Base-by-base conservation (phyloP, 139 green algal genomes). In the Haematococcus sp. region DNA sequence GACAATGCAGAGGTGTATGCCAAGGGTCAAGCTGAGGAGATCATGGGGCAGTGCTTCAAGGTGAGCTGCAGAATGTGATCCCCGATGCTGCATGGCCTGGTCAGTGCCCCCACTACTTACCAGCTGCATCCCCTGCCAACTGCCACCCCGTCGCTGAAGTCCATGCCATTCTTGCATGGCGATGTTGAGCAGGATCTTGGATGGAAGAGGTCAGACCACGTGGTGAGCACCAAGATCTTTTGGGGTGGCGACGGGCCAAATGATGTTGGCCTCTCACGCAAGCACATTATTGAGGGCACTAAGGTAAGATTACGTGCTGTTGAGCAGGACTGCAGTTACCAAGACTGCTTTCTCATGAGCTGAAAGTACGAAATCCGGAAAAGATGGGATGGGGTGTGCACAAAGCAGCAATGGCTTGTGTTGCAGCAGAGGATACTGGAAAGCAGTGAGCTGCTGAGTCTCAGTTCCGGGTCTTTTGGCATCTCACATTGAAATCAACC, bases 1-100 rank as follows among this genome's bases (percentile, higher is more conserved):
- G 88, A 97, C 84, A 95, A 93, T 65, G 92, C 92, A 2, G 92
- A 97, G 76, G 86, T 91, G 1, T 97, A 97, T 63, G 88, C 86
- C 4, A 66, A 78, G 19, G 93, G 89, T 1, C 64, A 93, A 54
- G 84, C 91, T 1, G 92, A 97, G 73, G 60, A 80, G 23, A 85
- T 97, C 44, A 94, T 97, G 88, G 92, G 92, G 0, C 70, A 92
- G 64, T 91, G 90, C 0, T 74, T 95, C 71, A 88, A 90, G 76
- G 86, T 87, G 55, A 43, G 9, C 22, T 35, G 33, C 25, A n/a
- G n/a, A 7, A 4, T 70, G 35, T 9, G 33, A 15, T 49, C 7
- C 40, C 40, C 11, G 40, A 11, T 49, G 40, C 40, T 49, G 40
- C 40, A 49, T 11, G 7, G 25, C 22, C 28, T 27, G 25, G 16